Conservation (phyloP, 1,284 basidiomycete genomes). For the Leccinum solheimii region DNA sequence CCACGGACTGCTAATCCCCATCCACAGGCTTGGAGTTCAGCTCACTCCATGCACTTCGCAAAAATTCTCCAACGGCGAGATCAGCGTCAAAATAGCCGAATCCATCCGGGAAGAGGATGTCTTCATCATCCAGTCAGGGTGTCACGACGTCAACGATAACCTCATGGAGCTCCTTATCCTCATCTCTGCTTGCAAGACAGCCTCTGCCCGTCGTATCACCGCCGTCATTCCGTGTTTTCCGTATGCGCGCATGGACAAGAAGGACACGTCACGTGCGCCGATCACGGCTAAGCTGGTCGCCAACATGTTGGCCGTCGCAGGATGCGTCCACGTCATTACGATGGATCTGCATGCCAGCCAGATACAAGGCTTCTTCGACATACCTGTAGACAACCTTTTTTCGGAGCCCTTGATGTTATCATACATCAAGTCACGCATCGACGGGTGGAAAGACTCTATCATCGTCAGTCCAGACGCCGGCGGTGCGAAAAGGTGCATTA, state of each 20-base stretch:
- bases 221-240: slow-evolving; percentile 98
- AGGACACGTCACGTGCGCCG: slow-evolving; percentile 94
- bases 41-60: slow-evolving; percentile 91
- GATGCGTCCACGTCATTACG: slow-evolving; percentile 98
- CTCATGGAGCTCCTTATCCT: slow-evolving; percentile 92
- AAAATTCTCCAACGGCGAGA: slow-evolving; percentile 96
- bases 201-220: slow-evolving; percentile 94
- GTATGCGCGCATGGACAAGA: slow-evolving; percentile 97
- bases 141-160: slow-evolving; percentile 78
- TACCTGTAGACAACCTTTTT: slow-evolving; percentile 96
- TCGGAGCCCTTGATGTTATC: slow-evolving; percentile 86
- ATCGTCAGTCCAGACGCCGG: slow-evolving; percentile 98
- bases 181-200: slow-evolving; percentile 94
- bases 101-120: slow-evolving; percentile 98
- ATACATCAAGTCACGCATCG: slow-evolving; percentile 88
- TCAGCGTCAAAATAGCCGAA: slow-evolving; percentile 89
- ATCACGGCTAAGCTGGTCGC: slow-evolving; percentile 99
- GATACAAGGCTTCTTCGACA: slow-evolving; percentile 99
- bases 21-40: slow-evolving; percentile 77
- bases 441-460: slow-evolving; percentile 86
- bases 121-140: slow-evolving; percentile 91
- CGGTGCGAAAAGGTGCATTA: slow-evolving; percentile 88
- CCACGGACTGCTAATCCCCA: slow-evolving; percentile 44
- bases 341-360: slow-evolving; percentile 98
- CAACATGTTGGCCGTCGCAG: slow-evolving; percentile 95